Evolutionary conservation across 1,139 yeast species (phyloP).

Genomic region (Nakaseomyces kungkrabaensis): DNA sequence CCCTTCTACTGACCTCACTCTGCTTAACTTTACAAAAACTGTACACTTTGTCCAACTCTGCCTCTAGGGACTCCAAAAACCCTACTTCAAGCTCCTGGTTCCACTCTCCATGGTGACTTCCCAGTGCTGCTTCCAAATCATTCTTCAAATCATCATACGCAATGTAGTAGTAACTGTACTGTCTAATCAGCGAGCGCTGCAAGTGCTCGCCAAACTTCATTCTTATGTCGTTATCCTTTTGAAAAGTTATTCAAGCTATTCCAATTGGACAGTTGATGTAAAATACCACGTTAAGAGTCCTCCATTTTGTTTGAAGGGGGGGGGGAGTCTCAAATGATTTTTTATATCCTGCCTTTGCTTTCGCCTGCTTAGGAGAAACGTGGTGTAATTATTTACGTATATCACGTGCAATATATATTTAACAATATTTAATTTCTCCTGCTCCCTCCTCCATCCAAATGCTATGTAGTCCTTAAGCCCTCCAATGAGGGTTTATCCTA

Average conservation of each 20-base stretch:
- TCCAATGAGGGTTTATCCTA: neutral
- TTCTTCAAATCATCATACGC: constrained; percentile 84
- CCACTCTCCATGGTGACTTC: constrained; percentile 51
- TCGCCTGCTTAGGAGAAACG: no score
- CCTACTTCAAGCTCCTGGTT: constrained; percentile 67
- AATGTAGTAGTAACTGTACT: constrained; percentile 82
- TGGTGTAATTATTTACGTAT: no score
- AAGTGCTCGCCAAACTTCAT: constrained; percentile 65
- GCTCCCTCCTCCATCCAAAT: no score
- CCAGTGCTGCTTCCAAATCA: constrained; percentile 57
- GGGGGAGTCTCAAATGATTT: no score
- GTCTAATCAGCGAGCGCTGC: constrained; percentile 63
- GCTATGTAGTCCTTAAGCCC: no score
- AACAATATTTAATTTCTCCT: no score
- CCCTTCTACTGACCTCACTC: constrained; percentile 72
- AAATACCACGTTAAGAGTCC: no score
- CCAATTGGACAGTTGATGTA: no score
- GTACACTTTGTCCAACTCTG: constrained; percentile 82
- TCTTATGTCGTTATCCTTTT: neutral
- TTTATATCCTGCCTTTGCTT: no score
- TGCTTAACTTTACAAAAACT: constrained; percentile 82
- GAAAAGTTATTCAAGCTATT: neutral
- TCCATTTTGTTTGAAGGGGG: no score
- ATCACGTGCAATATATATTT: no score
- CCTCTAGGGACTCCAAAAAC: constrained; percentile 63